Base-by-base conservation (phyloP, 2,329 filamentous ascomycete species). In the Epichloe sp. region DNA sequence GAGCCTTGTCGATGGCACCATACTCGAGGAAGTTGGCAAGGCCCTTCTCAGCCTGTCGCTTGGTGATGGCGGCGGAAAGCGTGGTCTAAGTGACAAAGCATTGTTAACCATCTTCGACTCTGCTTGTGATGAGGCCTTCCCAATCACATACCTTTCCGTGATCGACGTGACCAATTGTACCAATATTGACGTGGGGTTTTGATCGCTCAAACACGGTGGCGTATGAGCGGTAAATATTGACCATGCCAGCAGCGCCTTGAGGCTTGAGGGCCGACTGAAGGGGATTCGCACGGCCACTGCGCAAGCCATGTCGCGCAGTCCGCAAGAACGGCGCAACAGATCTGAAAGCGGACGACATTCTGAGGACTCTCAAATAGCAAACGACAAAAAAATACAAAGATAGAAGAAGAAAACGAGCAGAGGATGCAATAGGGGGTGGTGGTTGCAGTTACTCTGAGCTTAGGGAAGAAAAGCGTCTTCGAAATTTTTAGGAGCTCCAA, bases 111-210 rank as follows among this genome's bases (percentile, higher is more conserved):
- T 44, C 42, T 47, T 17, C 36, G 17, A 23, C 23, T 37, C 23
- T 35, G 17, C 14, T 21, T 21, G 26, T 17, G n/a, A 5, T 14
- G 3, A 26, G 8, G 2, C n/a, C 31, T 12, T 42, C 26, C 38
- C 34, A 42, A 45, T 54, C 31, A 44, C 47, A 58, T 74, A 95
- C 90, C 86, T 98, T 98, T 77, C 91, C 91, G 76, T 98, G 91
- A 81, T 98, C 93, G 73, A 98, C 93, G 78, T 98, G 93, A 63
- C 93, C 93, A 74, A 98, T 98, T 62, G 93, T 77, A 87, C 93
- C 93, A 66, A 98, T 93, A 76, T 98, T 98, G 59, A 98, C 91
- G 71, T 98, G 93, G 54, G 93, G 93, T 80, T 98, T 98, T 67
- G 77, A 83, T 67, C 93, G 83, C 79, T 94, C 82, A 68, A 86